Percentiles rank a stretch among this genome's conserved stretches.
Evolutionary conservation across 345 rosid genomes (phyloP).

Genomic region (Xanthoceras sorbifolium): DNA sequence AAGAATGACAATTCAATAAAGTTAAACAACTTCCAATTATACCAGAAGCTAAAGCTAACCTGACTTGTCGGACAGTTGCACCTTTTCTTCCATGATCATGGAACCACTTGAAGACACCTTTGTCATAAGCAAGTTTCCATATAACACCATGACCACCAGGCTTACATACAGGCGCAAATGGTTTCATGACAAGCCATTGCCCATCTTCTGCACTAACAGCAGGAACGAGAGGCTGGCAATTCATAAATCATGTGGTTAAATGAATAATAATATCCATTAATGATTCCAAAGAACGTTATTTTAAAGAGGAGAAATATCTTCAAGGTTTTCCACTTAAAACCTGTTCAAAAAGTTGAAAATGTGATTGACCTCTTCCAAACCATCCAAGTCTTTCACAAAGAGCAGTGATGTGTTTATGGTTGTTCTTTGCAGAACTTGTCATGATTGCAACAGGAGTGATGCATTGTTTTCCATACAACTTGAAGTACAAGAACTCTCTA

Average conservation of each 20-base stretch:
- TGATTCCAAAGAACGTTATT: not conserved
- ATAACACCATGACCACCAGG: constrained; percentile 98
- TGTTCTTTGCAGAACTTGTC: constrained; percentile 95
- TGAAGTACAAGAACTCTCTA: constrained; percentile 88
- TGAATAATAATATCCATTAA: constrained; percentile 3
- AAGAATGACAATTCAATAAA: not conserved
- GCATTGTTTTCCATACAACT: constrained; percentile 78
- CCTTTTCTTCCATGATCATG: constrained; percentile 81
- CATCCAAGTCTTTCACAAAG: constrained; percentile 74
- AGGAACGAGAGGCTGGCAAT: constrained; percentile 85
- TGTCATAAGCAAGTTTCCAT: constrained; percentile 95
- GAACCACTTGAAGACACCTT: constrained; percentile 87
- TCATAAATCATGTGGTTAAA: constrained; percentile 21
- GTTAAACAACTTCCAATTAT: not conserved
- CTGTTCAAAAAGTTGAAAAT: constrained; percentile 92
- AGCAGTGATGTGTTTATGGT: constrained; percentile 72
- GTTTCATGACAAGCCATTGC: constrained; percentile 73
- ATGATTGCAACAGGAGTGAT: constrained; percentile 91
- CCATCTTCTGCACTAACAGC: constrained; percentile 82
- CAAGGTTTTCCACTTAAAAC: constrained; percentile 35
- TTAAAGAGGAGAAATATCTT: not conserved
- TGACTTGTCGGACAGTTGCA: constrained; percentile 92
- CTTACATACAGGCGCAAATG: constrained; percentile 81
- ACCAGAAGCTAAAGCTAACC: constrained; percentile 49
- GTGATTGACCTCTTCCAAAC: constrained; percentile 93